Evolutionary conservation across 495 filamentous ascomycete species (phyloP), one percentile per base, ranked within the genome.

Genomic region (Glonium stellatum): DNA sequence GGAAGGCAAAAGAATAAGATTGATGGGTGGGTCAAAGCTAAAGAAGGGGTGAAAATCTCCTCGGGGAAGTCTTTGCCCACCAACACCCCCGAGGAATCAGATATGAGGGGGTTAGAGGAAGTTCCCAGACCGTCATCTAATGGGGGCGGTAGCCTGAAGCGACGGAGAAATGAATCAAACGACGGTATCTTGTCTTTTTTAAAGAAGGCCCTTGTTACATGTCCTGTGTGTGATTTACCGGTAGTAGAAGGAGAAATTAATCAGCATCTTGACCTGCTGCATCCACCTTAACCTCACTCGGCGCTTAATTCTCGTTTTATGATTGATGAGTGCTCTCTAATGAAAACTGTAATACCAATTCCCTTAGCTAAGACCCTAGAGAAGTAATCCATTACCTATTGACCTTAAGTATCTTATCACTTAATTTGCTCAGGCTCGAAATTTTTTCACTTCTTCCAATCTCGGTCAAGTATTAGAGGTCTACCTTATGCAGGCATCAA

Each of bases 1-100:
- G 71, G 71, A 12, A 55, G 56, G 62, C 71, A 73, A 60, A 73
- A 68, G 61, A 73, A 72, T 47, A 73, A 72, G 58, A 55, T 73
- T 36, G 68, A 73, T 60, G 44, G 49, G 6, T 73, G 71, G 71
- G 61, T 69, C 11, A 62, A 66, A 39, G 19, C 19, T 13, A 48
- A 39, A 31, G 37, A 19, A 21, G 47, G 52, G 53, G 55, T 49
- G 60, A 42, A 62, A 31, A 42, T 46, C n/a, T 59, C 57, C n/a
- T 9, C 19, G n/a, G 23, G 31, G 48, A 51, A 22, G 9, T 18
- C 48, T 8, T 27, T 15, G 10, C n/a, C 23, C 47, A 25, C 13
- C 21, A 9, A 25, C 5, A 27, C 18, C 15, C 23, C 48, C 13
- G 2, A 23, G 19, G 31, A 25, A 9, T 1, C 48, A 22, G 10